phyloP scores from a whole-genome alignment of 1,284 basidiomycete genomes.

The Mycena citricolor region DNA sequence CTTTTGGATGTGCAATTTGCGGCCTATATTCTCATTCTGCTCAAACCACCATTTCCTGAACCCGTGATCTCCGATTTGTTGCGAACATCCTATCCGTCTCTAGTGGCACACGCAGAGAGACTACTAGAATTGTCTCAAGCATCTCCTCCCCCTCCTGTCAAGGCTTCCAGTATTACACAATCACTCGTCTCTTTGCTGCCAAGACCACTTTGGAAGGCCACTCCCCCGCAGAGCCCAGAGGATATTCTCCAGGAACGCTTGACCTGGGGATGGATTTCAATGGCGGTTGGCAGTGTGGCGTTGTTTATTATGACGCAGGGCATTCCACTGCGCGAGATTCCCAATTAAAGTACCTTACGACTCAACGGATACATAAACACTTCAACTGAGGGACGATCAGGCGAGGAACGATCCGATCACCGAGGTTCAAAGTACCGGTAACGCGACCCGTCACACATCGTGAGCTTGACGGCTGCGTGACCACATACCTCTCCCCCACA shows the following conservation, averaged over 20 bases:
- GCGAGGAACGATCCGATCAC: no score
- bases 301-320: constrained; percentile 19
- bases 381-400: no score
- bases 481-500: neutral
- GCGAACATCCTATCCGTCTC: constrained; percentile 50
- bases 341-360: no score
- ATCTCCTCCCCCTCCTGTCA: neutral
- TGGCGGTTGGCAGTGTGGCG: constrained; percentile 29
- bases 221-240: constrained; percentile 29
- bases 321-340: no score
- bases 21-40: constrained; percentile 62
- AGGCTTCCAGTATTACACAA: neutral
- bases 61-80: constrained; percentile 54
- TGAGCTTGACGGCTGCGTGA: no score
- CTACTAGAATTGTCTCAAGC: constrained; percentile 38
- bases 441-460: no score
- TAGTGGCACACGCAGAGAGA: constrained; percentile 55
- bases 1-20: constrained; percentile 65
- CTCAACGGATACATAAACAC: no score
- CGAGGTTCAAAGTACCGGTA: no score
- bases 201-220: neutral
- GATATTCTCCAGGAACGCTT: constrained; percentile 35
- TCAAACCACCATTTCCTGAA: constrained; percentile 61
- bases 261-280: constrained; percentile 37
- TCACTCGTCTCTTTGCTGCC: constrained; percentile 10